Conservation (phyloP, 1,284 basidiomycete species). For the Cutaneotrichosporon cavernicola region DNA sequence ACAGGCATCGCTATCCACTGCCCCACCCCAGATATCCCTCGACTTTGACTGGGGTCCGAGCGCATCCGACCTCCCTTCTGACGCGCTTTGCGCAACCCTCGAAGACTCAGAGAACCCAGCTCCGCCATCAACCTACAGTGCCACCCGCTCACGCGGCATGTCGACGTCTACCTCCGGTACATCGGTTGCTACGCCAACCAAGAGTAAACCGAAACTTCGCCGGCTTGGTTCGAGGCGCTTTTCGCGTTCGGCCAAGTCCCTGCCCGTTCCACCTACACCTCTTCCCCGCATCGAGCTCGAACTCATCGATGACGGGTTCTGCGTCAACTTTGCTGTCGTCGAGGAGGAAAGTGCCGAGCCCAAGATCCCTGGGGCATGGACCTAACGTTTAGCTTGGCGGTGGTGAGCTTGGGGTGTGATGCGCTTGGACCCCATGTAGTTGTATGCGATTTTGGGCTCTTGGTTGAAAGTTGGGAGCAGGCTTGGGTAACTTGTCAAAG, state of each 20-base stretch:
- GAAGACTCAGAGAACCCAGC: not conserved
- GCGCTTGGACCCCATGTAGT: not conserved
- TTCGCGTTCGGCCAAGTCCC: not conserved
- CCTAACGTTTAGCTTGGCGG: not conserved
- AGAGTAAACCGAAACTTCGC: not conserved
- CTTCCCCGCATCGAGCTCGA: slow-evolving; percentile 9
- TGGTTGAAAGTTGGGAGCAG: not conserved
- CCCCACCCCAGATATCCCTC: slow-evolving; percentile 6
- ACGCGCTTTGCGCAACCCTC: not conserved
- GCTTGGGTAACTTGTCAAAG: too few relatives aligned
- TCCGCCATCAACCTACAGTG: not conserved
- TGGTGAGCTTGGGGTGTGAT: not conserved
- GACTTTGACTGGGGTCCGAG: slow-evolving; percentile 10
- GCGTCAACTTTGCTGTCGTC: not conserved
- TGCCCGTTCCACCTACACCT: not conserved
- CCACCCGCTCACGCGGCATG: not conserved
- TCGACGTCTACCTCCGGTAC: not conserved
- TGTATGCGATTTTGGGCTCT: not conserved
- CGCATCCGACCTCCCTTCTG: slow-evolving; percentile 1
- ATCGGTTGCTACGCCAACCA: not conserved
- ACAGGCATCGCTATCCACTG: not conserved
- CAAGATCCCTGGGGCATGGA: not conserved
- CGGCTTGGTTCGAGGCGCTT: not conserved
- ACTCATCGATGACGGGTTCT: slow-evolving; percentile 2
- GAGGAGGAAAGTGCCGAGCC: slow-evolving; percentile 4